A percentile compares a stretch with the other conserved stretches of the same genome.
Evolutionary conservation across 2,329 filamentous ascomycete genomes (phyloP).

Genomic region (Nothopassalora personata): DNA sequence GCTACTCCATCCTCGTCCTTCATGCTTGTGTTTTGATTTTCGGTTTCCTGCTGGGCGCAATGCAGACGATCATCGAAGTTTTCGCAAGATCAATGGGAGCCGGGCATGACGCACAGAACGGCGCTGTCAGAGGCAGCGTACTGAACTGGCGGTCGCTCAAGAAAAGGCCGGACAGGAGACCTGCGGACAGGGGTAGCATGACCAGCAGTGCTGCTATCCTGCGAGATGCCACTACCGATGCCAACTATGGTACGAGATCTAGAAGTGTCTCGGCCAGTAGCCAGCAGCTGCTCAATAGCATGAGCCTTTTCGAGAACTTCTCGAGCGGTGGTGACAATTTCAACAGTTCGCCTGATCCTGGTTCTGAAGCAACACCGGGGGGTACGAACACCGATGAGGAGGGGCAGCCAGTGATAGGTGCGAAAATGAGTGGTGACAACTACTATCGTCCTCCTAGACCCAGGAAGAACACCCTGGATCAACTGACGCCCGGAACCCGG

Average conservation of each 20-base stretch:
- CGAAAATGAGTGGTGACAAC: constrained; percentile 47
- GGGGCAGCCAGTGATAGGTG: constrained; percentile 5
- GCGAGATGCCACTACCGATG: constrained; percentile 18
- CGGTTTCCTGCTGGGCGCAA: constrained; percentile 85
- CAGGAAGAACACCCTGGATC: constrained; percentile 60
- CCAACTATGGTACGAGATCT: constrained; percentile 42
- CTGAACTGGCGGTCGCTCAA: constrained; percentile 55
- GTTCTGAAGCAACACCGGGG: constrained; percentile 6
- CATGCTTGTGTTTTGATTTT: constrained; percentile 82
- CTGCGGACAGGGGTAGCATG: constrained; percentile 68
- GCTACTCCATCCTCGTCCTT: constrained; percentile 81
- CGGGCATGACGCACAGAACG: constrained; percentile 58
- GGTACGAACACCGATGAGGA: constrained; percentile 5
- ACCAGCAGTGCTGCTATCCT: constrained; percentile 79
- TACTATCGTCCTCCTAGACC: constrained; percentile 83
- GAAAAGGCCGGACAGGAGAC: constrained; percentile 32
- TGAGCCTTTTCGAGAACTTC: constrained; percentile 50
- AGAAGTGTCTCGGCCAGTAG: constrained; percentile 59
- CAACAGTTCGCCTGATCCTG: constrained; percentile 34
- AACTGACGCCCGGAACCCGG: constrained; percentile 39
- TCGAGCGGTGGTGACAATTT: constrained; percentile 55
- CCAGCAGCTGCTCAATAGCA: constrained; percentile 53
- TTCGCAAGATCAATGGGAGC: constrained; percentile 75
- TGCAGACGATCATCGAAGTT: constrained; percentile 88
- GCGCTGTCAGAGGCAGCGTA: constrained; percentile 65